These are phyloP conservation scores for Leccinum subgranulosum DNA, from an alignment of 768 basidiomycete species.

Conservation along the genomic window DNA sequence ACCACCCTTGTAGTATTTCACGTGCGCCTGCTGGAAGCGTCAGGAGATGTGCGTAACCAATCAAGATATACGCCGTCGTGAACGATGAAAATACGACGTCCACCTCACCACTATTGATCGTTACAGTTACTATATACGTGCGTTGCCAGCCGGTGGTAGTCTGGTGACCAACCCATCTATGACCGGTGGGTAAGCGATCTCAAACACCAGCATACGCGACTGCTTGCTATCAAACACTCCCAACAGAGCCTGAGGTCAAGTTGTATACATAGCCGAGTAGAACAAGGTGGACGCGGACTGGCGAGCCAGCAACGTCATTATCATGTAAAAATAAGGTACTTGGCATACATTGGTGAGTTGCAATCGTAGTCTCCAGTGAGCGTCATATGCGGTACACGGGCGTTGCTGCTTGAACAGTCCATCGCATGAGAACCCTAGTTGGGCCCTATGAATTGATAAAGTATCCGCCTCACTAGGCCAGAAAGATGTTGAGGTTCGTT, in stretches of 20 bases:
- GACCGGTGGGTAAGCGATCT: not conserved
- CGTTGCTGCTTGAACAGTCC: not conserved
- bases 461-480: constrained; percentile 71
- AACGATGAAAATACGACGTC: not conserved
- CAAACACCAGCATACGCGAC: not conserved
- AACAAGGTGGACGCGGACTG: not conserved
- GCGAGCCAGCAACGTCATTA: not conserved
- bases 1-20: too few species aligned
- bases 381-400: not conserved
- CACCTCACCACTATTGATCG: not conserved
- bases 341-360: not conserved
- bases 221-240: too few species aligned
- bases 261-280: too few species aligned
- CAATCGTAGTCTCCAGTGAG: not conserved
- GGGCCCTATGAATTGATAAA: constrained; percentile 89
- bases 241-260: too few species aligned
- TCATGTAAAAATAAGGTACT: not conserved
- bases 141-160: not conserved
- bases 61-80: not conserved
- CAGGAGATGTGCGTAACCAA: not conserved
- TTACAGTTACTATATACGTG: not conserved
- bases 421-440: constrained; percentile 43
- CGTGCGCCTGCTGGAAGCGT: too few species aligned
- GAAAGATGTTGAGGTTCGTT: constrained; percentile 79
- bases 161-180: too few species aligned